Conservation (phyloP, 768 basidiomycete species). For the Coprinopsis marcescibilis region DNA sequence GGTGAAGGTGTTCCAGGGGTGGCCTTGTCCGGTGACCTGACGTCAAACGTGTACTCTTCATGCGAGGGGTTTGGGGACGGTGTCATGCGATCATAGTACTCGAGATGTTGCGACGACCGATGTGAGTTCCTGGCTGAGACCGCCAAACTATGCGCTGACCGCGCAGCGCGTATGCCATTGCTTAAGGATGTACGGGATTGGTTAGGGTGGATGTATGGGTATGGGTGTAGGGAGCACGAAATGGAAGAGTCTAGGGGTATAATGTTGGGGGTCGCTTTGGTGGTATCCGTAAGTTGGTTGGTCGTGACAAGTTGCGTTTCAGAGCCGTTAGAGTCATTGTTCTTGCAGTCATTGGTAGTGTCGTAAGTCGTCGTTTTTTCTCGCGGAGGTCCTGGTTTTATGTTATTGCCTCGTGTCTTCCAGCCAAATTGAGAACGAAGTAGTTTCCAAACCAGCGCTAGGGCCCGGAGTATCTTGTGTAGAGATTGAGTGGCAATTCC, state of each 20-base stretch:
- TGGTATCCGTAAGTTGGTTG: not conserved
- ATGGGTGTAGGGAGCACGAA: conserved; percentile 12
- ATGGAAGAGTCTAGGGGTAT: conserved; percentile 10
- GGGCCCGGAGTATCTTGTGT: not conserved
- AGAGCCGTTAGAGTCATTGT: not conserved
- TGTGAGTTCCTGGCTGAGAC: conserved; percentile 6
- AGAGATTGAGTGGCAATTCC: not conserved
- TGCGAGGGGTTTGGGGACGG: not conserved
- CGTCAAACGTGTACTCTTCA: conserved; percentile 3
- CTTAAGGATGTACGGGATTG: conserved; percentile 1
- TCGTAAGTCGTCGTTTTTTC: not conserved
- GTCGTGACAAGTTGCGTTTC: not conserved
- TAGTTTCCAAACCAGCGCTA: not conserved
- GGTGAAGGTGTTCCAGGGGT: not conserved
- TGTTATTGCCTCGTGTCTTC: not conserved
- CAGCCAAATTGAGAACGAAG: not conserved
- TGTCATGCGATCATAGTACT: not conserved
- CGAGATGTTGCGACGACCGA: conserved; percentile 3
- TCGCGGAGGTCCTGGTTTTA: not conserved
- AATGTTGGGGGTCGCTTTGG: not conserved
- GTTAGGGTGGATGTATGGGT: conserved; percentile 4
- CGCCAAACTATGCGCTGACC: conserved; percentile 1
- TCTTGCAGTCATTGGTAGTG: not conserved
- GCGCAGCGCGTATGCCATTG: not conserved
- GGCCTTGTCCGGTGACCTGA: conserved; percentile 1